Conservation (phyloP, 2,329 filamentous ascomycete species). For the Botrytis pseudocinerea region DNA sequence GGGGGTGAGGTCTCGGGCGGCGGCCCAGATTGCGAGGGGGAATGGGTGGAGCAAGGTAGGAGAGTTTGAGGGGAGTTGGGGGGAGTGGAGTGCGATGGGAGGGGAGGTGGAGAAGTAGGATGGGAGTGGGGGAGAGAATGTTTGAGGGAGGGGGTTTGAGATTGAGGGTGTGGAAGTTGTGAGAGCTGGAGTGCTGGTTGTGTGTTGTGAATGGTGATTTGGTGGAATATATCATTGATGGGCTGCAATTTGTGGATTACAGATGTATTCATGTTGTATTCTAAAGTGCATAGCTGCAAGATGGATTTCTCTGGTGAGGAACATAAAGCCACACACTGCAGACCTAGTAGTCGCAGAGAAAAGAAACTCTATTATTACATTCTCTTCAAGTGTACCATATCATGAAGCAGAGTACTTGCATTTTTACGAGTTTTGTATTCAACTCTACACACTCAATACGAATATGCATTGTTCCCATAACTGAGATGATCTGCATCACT, state of each 20-base stretch:
- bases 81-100: slow-evolving; percentile 77
- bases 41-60: slow-evolving; percentile 72
- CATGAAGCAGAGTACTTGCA: background rate
- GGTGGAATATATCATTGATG: background rate
- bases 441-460: background rate
- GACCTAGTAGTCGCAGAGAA: background rate
- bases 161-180: background rate
- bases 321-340: background rate
- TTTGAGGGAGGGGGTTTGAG: too few species aligned
- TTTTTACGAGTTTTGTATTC: background rate
- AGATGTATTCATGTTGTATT: background rate
- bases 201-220: too few species aligned
- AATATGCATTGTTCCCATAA: background rate
- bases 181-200: background rate
- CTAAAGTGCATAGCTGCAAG: background rate
- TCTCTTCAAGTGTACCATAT: background rate
- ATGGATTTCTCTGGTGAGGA: background rate
- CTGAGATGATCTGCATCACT: background rate
- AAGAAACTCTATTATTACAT: background rate
- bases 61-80: slow-evolving; percentile 74
- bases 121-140: too few species aligned
- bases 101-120: slow-evolving; percentile 47
- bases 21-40: slow-evolving; percentile 73
- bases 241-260: background rate
- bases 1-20: slow-evolving; percentile 77